Evolutionary conservation across 352 stramenopile genomes (phyloP).

Genomic region (Aphanomyces cochlioides): DNA sequence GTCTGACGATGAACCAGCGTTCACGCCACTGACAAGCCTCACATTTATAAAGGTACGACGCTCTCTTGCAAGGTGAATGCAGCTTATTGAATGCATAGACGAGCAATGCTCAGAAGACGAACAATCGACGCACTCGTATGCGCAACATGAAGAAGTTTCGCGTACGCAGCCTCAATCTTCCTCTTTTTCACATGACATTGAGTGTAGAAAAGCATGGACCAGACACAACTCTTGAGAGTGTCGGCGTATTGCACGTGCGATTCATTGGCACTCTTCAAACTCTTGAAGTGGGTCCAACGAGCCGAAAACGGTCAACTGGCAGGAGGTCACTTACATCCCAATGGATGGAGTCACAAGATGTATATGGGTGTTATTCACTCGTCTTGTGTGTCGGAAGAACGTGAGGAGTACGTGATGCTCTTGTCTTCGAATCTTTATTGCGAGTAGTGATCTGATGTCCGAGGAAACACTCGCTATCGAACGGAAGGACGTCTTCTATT

Average conservation of each 20-base stretch:
- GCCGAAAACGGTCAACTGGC: constrained; percentile 71
- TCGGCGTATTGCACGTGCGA: constrained; percentile 84
- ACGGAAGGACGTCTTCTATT: constrained; percentile 85
- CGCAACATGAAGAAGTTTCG: constrained; percentile 79
- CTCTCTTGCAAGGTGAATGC: constrained; percentile 16
- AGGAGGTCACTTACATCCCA: constrained; percentile 65
- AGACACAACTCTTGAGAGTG: constrained; percentile 42
- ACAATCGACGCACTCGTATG: constrained; percentile 73
- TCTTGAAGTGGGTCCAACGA: constrained; percentile 82
- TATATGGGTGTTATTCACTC: constrained; percentile 85
- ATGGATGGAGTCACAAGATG: constrained; percentile 82
- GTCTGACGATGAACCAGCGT: constrained; percentile 41
- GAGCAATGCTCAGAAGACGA: constrained; percentile 36
- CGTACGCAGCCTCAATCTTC: background rate
- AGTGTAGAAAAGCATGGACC: constrained; percentile 22
- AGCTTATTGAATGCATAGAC: constrained; percentile 39
- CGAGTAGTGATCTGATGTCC: constrained; percentile 20
- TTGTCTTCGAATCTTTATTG: background rate
- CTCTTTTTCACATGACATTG: background rate
- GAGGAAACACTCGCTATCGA: constrained; percentile 42
- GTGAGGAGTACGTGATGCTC: constrained; percentile 22
- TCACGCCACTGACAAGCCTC: constrained; percentile 34
- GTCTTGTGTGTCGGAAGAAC: constrained; percentile 45
- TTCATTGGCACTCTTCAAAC: constrained; percentile 75
- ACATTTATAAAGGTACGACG: constrained; percentile 14